Conservation (phyloP, 306 rosid species). For the Cucumis melo region DNA sequence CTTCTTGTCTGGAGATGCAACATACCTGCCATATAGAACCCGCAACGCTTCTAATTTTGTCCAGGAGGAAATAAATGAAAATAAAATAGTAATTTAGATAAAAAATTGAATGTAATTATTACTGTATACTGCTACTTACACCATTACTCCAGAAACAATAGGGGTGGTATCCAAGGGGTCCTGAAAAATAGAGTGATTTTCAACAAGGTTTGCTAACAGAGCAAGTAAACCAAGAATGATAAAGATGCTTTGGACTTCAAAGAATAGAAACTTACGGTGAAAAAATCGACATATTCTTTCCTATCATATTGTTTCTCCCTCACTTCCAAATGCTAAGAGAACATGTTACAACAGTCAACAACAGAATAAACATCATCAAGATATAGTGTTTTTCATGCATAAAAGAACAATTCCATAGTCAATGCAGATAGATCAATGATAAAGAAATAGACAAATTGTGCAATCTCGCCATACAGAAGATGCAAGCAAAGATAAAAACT, state of each 20-base stretch:
- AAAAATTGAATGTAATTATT: background rate
- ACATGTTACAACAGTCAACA: background rate
- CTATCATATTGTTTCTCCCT: conserved; percentile 89
- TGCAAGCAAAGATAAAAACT: background rate
- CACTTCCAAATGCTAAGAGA: conserved; percentile 61
- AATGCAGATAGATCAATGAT: background rate
- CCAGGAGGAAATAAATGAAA: background rate
- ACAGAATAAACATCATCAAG: conserved; percentile 11
- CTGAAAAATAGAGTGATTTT: conserved; percentile 20
- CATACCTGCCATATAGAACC: conserved; percentile 30
- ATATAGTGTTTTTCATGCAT: background rate
- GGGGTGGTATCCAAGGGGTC: conserved; percentile 39
- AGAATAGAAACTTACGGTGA: conserved; percentile 45
- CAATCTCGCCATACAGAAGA: background rate
- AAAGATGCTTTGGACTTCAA: background rate
- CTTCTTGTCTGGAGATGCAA: conserved; percentile 68
- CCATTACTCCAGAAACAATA: conserved; percentile 59
- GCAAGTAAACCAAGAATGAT: background rate
- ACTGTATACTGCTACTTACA: conserved; percentile 39
- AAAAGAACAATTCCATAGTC: background rate
- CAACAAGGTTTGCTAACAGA: background rate
- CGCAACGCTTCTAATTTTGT: background rate
- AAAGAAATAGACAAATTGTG: background rate
- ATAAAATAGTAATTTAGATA: background rate
- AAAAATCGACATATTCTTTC: conserved; percentile 64